Evolutionary conservation across 768 basidiomycete genomes (phyloP), one percentile per base, ranked within the genome.

Genomic region (Termitomyces sp.): DNA sequence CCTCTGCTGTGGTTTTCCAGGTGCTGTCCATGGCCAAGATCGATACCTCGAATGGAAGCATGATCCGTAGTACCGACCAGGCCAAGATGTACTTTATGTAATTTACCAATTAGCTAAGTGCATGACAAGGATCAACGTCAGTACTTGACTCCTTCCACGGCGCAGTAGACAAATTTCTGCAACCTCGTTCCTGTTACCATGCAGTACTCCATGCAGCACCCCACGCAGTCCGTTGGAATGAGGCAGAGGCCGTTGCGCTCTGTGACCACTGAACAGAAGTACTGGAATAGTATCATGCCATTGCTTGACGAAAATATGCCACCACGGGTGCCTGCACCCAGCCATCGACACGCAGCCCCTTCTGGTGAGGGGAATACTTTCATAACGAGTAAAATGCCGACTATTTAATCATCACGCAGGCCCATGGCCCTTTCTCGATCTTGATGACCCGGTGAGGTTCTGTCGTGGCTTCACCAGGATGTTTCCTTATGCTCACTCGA

Each of bases 281-380:
- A 53, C 9, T 60, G 59, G 44, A 53, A 54, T 22, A 58, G 49
- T 39, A 57, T 58, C 7, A 58, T 59, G 54, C 61, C 60, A 5
- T 20, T 43, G 2, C 51, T 41, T 39, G 34, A 44, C 27, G 29
- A 34, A 34, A 55, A 56, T 12, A 59, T 70, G 61, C 68, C 67
- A 8, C 63, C 66, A 4, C 64, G 69, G 39, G 62, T 72, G 22
- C 66, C 69, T 46, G 59, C 69, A 46, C 70, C 73, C 14, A 69
- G 69, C 48, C 72, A 76, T 59, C 65, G 73, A 44, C 74, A 77
- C 63, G 77, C 72, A 14, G 67, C 75, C 1, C 78, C 78, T 27
- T 74, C 74, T 46, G 76, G 76, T 66, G 57, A 57, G 72, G 63
- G 10, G n/a, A 69, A 64, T 37, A 44, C n/a, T 56, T 56, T 54